Evolutionary conservation across 495 filamentous ascomycete species (phyloP).

Genomic region (Hyaloscypha bicolor): DNA sequence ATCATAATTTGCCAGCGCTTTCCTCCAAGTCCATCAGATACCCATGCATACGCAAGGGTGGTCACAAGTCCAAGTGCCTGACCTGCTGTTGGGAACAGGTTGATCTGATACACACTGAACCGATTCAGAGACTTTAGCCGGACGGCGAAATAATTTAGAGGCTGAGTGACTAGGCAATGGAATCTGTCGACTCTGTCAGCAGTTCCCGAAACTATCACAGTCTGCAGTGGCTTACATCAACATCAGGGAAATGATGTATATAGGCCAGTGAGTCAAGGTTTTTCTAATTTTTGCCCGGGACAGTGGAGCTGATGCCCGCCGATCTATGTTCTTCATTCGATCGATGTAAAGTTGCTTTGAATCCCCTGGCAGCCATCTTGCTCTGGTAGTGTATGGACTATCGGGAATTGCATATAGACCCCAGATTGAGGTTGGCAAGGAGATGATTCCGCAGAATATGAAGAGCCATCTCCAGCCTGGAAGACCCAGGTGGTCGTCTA

Average conservation of each 20-base stretch:
- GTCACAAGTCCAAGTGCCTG: not conserved
- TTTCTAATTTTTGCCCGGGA: constrained; percentile 32
- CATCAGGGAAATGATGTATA: not conserved
- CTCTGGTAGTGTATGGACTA: not conserved
- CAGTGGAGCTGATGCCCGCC: constrained; percentile 33
- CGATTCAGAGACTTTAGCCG: not conserved
- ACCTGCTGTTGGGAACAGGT: not conserved
- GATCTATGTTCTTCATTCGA: constrained; percentile 27
- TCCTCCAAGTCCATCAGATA: not conserved
- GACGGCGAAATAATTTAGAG: not conserved
- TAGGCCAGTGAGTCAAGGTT: constrained; percentile 31
- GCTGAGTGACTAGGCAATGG: not conserved
- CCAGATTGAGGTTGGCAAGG: not conserved
- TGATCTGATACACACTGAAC: not conserved
- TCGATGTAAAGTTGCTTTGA: not conserved
- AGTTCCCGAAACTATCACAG: not conserved
- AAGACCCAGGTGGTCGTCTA: constrained; percentile 52
- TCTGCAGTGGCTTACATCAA: not conserved
- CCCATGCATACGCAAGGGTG: not conserved
- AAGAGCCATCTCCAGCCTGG: constrained; percentile 72
- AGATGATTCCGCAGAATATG: constrained; percentile 38
- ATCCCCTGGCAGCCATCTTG: not conserved
- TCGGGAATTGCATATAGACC: not conserved
- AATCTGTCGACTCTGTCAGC: not conserved
- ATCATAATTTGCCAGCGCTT: not conserved